phyloP scores from a whole-genome alignment of 2,329 filamentous ascomycete genomes.

The Biscogniauxia sp. region DNA sequence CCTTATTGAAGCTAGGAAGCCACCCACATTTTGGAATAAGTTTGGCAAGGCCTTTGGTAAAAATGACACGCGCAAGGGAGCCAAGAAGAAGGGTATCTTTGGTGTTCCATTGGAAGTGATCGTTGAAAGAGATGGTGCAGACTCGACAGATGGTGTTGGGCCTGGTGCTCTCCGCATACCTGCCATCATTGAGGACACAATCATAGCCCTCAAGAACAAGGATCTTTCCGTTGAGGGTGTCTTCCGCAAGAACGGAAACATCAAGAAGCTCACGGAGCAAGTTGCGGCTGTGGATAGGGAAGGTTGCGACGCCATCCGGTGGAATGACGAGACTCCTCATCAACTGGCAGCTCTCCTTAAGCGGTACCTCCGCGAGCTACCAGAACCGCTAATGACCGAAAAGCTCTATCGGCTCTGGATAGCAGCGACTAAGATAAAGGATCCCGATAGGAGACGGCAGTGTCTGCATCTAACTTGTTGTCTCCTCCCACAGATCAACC shows the following conservation, averaged over 20 bases:
- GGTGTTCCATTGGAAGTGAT: conserved; percentile 85
- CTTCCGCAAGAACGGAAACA: conserved; percentile 98
- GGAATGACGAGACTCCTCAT: conserved; percentile 85
- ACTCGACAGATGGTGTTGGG: conserved; percentile 96
- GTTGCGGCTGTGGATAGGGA: conserved; percentile 83
- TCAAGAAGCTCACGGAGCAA: conserved; percentile 85
- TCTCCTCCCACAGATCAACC: conserved; percentile 84
- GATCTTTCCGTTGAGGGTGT: conserved; percentile 98
- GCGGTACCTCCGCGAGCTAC: conserved; percentile 90
- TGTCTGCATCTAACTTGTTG: conserved; percentile 90
- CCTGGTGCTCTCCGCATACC: conserved; percentile 88
- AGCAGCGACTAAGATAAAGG: conserved; percentile 80
- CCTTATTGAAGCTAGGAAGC: conserved; percentile 88
- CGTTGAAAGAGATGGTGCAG: conserved; percentile 89
- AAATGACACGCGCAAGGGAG: conserved; percentile 71
- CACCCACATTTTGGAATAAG: conserved; percentile 94
- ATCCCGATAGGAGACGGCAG: conserved; percentile 77
- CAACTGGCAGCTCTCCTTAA: conserved; percentile 93
- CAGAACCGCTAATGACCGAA: conserved; percentile 90
- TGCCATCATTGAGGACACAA: conserved; percentile 89
- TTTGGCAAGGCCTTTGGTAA: conserved; percentile 90
- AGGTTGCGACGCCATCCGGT: conserved; percentile 79
- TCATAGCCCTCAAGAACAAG: conserved; percentile 96
- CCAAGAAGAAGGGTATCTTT: conserved; percentile 93
- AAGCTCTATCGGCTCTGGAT: conserved; percentile 93